A percentile compares a stretch with the other conserved stretches of the same genome.
These are phyloP conservation scores for Onygenales sp. DNA, from an alignment of 2,329 filamentous ascomycete genomes.

Conservation along the genomic window DNA sequence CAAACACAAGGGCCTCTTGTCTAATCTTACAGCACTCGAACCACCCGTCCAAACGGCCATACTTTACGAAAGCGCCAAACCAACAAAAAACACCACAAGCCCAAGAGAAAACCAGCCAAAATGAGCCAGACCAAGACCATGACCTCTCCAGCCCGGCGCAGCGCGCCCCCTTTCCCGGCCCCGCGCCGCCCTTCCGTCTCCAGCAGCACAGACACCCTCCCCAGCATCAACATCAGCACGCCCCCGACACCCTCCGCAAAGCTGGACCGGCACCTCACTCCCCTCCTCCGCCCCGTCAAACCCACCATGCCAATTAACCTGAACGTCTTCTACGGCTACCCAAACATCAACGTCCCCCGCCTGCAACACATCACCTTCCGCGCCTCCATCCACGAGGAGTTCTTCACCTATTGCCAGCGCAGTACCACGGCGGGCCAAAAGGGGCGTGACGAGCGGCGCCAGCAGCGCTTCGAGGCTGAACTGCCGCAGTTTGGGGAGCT, in stretches of 20 bases:
- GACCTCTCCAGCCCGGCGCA: no score
- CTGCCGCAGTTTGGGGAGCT: constrained; percentile 7
- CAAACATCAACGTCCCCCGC: neutral
- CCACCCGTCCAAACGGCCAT: no score
- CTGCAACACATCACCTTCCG: constrained; percentile 7
- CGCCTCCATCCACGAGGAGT: neutral
- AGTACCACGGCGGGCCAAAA: neutral
- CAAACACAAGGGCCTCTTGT: no score
- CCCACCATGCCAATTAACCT: constrained; percentile 5
- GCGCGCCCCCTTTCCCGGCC: no score
- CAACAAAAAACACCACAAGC: no score
- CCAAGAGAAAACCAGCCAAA: no score
- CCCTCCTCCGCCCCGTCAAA: neutral
- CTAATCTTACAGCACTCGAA: no score
- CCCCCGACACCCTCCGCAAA: neutral
- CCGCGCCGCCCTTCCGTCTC: no score
- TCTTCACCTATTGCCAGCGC: constrained; percentile 2
- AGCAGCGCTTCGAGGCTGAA: neutral
- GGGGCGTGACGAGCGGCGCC: neutral
- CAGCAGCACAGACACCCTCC: no score
- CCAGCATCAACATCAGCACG: no score
- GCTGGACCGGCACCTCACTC: neutral
- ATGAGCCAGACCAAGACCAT: no score
- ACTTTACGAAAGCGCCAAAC: no score
- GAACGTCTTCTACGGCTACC: constrained; percentile 12